These are phyloP conservation scores for Tolypocladium pustulatum DNA, from an alignment of 2,329 filamentous ascomycete species.

Conservation along the genomic window DNA sequence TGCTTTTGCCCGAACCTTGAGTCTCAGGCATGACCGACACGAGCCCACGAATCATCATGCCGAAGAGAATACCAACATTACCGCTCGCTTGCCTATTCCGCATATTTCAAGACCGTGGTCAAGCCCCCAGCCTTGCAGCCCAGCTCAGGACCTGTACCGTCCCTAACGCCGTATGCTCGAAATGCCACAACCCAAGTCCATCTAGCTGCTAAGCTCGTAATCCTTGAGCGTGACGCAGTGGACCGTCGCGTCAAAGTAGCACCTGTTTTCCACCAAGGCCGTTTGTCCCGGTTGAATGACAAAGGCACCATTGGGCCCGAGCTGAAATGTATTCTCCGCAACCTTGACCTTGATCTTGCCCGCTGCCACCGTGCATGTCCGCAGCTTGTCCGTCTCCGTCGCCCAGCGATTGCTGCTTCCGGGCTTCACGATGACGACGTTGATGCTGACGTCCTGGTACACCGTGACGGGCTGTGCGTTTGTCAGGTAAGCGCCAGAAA, in stretches of 20 bases:
- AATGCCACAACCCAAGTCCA: not conserved
- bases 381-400: slow-evolving; percentile 17
- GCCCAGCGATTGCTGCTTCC: slow-evolving; percentile 23
- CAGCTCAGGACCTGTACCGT: not conserved
- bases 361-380: slow-evolving; percentile 27
- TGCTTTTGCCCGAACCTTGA: not conserved
- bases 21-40: not conserved
- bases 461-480: slow-evolving; percentile 24
- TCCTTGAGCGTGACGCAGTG: slow-evolving; percentile 26
- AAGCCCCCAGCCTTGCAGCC: not conserved
- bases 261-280: slow-evolving; percentile 29
- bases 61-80: not conserved
- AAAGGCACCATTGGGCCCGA: slow-evolving; percentile 35
- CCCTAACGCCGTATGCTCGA: not conserved
- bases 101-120: not conserved
- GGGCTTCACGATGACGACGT: slow-evolving; percentile 28
- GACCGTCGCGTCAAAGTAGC: slow-evolving; percentile 33
- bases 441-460: slow-evolving; percentile 26
- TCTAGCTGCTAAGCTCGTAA: slow-evolving; percentile 6
- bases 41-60: not conserved
- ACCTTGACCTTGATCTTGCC: slow-evolving; percentile 31
- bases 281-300: slow-evolving; percentile 25
- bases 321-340: slow-evolving; percentile 22
- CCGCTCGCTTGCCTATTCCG: not conserved
- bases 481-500: slow-evolving; percentile 30